Evolutionary conservation across 495 filamentous ascomycete species (phyloP).

Genomic region (Chaetomidium leptoderma): DNA sequence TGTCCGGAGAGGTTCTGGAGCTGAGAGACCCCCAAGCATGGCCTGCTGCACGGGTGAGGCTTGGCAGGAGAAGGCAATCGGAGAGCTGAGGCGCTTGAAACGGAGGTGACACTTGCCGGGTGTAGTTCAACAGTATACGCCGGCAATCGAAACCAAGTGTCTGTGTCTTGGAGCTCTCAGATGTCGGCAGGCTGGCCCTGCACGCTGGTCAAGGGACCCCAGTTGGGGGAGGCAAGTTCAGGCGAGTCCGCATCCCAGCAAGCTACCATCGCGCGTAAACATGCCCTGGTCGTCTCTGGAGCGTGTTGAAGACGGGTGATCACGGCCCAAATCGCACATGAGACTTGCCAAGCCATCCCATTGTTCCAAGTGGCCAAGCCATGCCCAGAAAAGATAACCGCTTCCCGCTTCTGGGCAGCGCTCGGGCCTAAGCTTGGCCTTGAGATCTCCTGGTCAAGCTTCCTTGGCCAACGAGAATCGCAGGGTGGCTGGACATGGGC

Average conservation of each 20-base stretch:
- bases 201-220: too few species aligned
- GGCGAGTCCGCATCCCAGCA: conserved; percentile 21
- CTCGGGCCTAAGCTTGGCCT: conserved; percentile 9
- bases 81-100: conserved; percentile 26
- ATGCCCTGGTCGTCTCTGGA: not conserved
- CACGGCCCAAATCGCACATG: conserved; percentile 34
- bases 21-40: not conserved
- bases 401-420: conserved; percentile 10
- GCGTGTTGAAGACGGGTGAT: conserved; percentile 8
- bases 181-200: not conserved
- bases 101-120: conserved; percentile 25
- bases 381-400: conserved; percentile 11
- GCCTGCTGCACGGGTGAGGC: conserved; percentile 17
- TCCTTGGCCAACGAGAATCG: conserved; percentile 12
- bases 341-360: conserved; percentile 37
- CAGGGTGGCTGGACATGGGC: not conserved
- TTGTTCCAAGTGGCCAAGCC: conserved; percentile 26
- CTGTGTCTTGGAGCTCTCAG: not conserved
- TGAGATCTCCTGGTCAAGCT: conserved; percentile 7
- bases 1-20: not conserved
- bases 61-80: conserved; percentile 24
- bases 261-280: conserved; percentile 1
- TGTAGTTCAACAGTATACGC: not conserved
- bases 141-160: not conserved
- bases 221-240: conserved; percentile 18